These are phyloP conservation scores for Verticillium tricorpus DNA, from an alignment of 2,329 filamentous ascomycete genomes.

Conservation along the genomic window DNA sequence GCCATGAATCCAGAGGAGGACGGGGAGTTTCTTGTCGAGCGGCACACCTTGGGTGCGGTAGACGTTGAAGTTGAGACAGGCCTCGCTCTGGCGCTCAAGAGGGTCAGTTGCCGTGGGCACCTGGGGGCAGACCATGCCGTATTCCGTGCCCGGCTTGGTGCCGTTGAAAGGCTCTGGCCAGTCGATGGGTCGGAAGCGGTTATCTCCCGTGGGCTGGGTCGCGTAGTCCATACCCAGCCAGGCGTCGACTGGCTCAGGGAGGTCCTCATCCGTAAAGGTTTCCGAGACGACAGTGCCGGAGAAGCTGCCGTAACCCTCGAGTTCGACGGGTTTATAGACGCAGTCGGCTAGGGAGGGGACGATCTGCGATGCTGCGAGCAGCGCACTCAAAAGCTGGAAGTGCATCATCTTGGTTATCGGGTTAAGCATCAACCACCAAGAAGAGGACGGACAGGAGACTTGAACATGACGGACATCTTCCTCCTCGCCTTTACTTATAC, in stretches of 20 bases:
- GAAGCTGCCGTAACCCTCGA: constrained; percentile 37
- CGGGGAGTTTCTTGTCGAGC: constrained; percentile 10
- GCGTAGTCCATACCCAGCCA: constrained; percentile 45
- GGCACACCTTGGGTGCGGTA: constrained; percentile 23
- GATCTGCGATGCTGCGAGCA: neutral
- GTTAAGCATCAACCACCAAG: neutral
- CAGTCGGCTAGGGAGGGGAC: neutral
- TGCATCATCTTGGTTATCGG: neutral
- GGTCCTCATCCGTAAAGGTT: constrained; percentile 22
- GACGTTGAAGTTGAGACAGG: constrained; percentile 10
- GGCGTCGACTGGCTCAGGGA: constrained; percentile 24
- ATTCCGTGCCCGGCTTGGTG: constrained; percentile 29
- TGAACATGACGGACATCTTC: neutral
- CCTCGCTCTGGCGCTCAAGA: neutral
- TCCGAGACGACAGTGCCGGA: constrained; percentile 29
- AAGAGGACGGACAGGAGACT: neutral
- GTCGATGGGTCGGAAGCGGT: constrained; percentile 30
- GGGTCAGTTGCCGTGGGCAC: constrained; percentile 18
- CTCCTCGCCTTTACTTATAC: neutral
- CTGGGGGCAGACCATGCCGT: constrained; percentile 39
- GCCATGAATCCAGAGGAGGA: constrained; percentile 12
- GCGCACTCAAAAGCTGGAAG: neutral
- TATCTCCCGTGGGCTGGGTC: constrained; percentile 31
- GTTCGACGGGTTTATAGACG: constrained; percentile 13
- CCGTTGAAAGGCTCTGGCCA: constrained; percentile 35